phyloP scores from a whole-genome alignment of 2,329 filamentous ascomycete genomes.

The Chaetomium globosum region DNA sequence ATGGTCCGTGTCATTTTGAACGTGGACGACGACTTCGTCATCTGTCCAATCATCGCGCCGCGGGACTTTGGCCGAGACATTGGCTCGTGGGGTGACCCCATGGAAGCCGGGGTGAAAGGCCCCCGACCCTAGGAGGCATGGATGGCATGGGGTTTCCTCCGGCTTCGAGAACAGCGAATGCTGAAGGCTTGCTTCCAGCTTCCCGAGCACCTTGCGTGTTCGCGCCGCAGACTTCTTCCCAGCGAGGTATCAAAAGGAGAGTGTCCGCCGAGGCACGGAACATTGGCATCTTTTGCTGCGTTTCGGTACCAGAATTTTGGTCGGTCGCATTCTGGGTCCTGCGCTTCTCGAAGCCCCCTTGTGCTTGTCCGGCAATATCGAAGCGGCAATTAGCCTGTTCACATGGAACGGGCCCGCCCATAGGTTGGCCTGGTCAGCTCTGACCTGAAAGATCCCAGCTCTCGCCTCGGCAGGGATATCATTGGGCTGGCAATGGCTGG shows the following conservation, averaged over 20 bases:
- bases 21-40: conserved; percentile 7
- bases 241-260: conserved; percentile 16
- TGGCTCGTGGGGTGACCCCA: not conserved
- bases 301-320: conserved; percentile 27
- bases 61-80: conserved; percentile 7
- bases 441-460: conserved; percentile 18
- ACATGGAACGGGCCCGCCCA: conserved; percentile 22
- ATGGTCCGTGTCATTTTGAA: conserved; percentile 26
- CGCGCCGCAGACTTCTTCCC: conserved; percentile 12
- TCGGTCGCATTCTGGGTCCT: conserved; percentile 20
- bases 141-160: conserved; percentile 8
- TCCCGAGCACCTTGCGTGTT: conserved; percentile 7
- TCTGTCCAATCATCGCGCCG: conserved; percentile 19
- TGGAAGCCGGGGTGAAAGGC: not conserved
- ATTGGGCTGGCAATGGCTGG: conserved; percentile 21
- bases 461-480: conserved; percentile 31
- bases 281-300: conserved; percentile 28
- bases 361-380: conserved; percentile 33
- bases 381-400: conserved; percentile 39
- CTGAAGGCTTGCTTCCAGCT: not conserved
- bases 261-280: conserved; percentile 29
- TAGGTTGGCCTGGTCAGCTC: conserved; percentile 23
- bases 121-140: not conserved
- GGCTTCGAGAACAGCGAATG: conserved; percentile 22
- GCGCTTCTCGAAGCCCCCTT: conserved; percentile 19